Base-by-base conservation (phyloP, 306 rosid species). In the Malus sieversii region DNA sequence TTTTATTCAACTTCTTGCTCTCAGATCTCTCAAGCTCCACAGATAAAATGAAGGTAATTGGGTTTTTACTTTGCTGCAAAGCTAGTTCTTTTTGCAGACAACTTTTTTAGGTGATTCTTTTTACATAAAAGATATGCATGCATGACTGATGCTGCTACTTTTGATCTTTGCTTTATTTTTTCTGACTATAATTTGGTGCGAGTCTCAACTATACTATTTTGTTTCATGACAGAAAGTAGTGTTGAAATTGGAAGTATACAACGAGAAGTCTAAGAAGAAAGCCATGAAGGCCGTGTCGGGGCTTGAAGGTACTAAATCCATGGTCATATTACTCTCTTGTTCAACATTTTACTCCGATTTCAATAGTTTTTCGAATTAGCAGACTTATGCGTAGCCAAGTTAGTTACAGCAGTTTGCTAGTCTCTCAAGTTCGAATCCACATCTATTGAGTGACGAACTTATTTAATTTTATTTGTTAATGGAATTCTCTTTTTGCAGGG, bases 281-380 rank as follows among this genome's bases (percentile, higher is more conserved):
- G 93, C 90, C 57, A 87, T 91, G 97, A 87, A 44, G 53, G 68
- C 83, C 75, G 94, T 88, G 12, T 91, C 98, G 78, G 90, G 88
- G 45, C 57, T 91, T 32, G 57, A 82, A 69, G 97, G 98, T 91
- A 89, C 12, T 11, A 48, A 15, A 15, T 51, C 20, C 15, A 32
- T 60, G 51, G 19, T 16, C 20, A 23, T 22, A 9, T 27, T 64
- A 9, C 6, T 48, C 20, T 32, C 4, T 1, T 27, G 1, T 42
- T 71, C 15, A 38, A 35, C 25, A 25, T 15, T 63, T n/a, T 20
- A 65, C 11, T 65, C 51, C 13, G 32, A 14, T 74, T 61, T 61
- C 10, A 29, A 23, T 63, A 15, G 55, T 51, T 16, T 51, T 16
- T 51, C 55, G 20, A 51, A 51, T 16, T 51, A 16, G 55, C 20